Evolutionary conservation across 208 protist species (phyloP).

Genomic region (Leishmania major): DNA sequence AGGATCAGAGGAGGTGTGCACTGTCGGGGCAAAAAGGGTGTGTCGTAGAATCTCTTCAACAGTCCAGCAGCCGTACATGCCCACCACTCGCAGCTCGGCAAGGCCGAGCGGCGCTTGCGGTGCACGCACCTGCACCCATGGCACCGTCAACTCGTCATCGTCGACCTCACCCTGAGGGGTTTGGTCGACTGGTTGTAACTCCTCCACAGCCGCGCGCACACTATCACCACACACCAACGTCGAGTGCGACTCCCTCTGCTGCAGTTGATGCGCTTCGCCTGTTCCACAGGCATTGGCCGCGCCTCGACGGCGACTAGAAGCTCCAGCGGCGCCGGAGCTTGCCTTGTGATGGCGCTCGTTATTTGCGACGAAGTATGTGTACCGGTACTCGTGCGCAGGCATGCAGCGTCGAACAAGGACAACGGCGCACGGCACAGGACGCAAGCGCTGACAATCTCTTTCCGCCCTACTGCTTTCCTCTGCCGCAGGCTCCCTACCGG

Average conservation of each 20-base stretch:
- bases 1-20: background rate
- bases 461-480: background rate
- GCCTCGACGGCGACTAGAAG: constrained; percentile 1
- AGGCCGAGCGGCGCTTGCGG: constrained; percentile 18
- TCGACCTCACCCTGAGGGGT: background rate
- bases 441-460: constrained; percentile 9
- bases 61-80: constrained; percentile 58
- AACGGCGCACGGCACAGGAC: constrained; percentile 49
- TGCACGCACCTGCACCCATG: constrained; percentile 27
- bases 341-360: constrained; percentile 36
- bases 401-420: constrained; percentile 43
- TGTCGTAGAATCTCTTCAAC: constrained; percentile 40
- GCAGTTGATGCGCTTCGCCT: background rate
- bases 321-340: background rate
- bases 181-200: constrained; percentile 10
- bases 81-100: constrained; percentile 44
- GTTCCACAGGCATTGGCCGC: background rate
- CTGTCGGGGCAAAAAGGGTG: constrained; percentile 21
- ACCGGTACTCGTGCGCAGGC: constrained; percentile 21
- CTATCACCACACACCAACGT: constrained; percentile 11
- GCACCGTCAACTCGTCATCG: constrained; percentile 15
- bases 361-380: constrained; percentile 32
- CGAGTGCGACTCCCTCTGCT: constrained; percentile 9
- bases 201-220: constrained; percentile 13
- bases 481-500: background rate